Evolutionary conservation across 495 filamentous ascomycete genomes (phyloP).

Genomic region (Hypoxylon intermedium): DNA sequence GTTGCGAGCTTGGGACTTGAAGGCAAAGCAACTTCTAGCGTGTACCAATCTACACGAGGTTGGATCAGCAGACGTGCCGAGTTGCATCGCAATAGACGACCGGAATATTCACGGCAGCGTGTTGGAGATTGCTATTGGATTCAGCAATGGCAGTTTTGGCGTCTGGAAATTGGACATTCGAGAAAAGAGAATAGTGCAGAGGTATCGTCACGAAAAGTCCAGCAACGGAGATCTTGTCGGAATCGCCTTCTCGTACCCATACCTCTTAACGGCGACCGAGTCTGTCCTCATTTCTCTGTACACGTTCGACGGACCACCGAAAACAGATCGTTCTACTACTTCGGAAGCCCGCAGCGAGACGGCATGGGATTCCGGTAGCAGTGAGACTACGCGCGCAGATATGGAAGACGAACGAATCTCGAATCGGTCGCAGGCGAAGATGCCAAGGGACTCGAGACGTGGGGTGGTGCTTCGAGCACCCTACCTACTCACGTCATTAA

Average conservation of each 20-base stretch:
- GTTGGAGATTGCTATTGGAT: slow-evolving; percentile 72
- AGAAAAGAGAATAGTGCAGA: slow-evolving; percentile 50
- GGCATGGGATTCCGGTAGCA: neutral
- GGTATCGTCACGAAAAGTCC: slow-evolving; percentile 63
- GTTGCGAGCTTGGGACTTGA: slow-evolving; percentile 79
- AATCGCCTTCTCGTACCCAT: slow-evolving; percentile 77
- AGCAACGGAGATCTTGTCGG: slow-evolving; percentile 73
- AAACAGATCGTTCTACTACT: neutral
- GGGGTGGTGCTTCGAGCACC: slow-evolving; percentile 36
- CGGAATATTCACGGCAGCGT: slow-evolving; percentile 41
- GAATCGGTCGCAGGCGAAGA: neutral
- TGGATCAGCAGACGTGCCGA: slow-evolving; percentile 55
- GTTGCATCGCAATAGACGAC: slow-evolving; percentile 70
- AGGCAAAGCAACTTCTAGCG: slow-evolving; percentile 63
- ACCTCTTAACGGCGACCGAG: slow-evolving; percentile 77
- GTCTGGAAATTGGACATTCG: slow-evolving; percentile 66
- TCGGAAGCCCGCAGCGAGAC: neutral
- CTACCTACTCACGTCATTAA: slow-evolving; percentile 78
- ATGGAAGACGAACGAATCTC: neutral
- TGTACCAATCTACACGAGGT: slow-evolving; percentile 46
- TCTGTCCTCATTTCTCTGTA: slow-evolving; percentile 78
- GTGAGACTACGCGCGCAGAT: slow-evolving; percentile 15
- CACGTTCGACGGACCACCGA: slow-evolving; percentile 56
- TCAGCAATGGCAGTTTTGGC: slow-evolving; percentile 75
- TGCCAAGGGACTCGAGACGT: neutral